Conservation (phyloP, 2,329 filamentous ascomycete species). For the Calonectria pseudoturangicola region DNA sequence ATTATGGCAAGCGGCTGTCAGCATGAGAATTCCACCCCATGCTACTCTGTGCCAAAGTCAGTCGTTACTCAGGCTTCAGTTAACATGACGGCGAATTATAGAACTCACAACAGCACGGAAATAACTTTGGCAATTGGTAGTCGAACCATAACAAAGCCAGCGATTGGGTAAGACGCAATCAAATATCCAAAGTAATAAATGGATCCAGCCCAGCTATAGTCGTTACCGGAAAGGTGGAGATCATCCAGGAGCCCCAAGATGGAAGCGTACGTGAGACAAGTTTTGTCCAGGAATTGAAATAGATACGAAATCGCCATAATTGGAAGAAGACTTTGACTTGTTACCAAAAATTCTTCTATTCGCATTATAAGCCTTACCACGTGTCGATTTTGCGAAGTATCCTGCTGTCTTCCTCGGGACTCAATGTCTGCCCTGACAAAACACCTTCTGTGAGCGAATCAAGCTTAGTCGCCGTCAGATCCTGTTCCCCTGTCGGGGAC, state of each 20-base stretch:
- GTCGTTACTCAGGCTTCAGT: background rate
- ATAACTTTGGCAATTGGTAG: slow-evolving; percentile 55
- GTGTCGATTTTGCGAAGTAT: slow-evolving; percentile 31
- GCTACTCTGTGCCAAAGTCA: slow-evolving; percentile 41
- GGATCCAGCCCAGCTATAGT: slow-evolving; percentile 70
- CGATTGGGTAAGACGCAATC: slow-evolving; percentile 53
- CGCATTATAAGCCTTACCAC: slow-evolving; percentile 10
- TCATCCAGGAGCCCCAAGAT: slow-evolving; percentile 69
- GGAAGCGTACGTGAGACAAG: slow-evolving; percentile 69
- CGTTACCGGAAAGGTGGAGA: slow-evolving; percentile 66
- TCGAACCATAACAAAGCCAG: slow-evolving; percentile 52
- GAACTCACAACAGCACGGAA: slow-evolving; percentile 42
- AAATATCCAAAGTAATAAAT: slow-evolving; percentile 74
- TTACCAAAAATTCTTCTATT: background rate
- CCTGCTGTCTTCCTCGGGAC: slow-evolving; percentile 26
- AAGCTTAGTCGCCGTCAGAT: background rate
- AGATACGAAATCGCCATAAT: slow-evolving; percentile 72
- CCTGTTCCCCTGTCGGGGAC: background rate
- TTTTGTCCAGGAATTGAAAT: slow-evolving; percentile 78
- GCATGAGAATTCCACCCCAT: slow-evolving; percentile 65
- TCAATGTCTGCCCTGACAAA: background rate
- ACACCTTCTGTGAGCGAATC: slow-evolving; percentile 32
- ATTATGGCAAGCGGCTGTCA: slow-evolving; percentile 62
- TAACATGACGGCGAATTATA: background rate
- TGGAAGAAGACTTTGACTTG: slow-evolving; percentile 67